phyloP scores from a whole-genome alignment of 78 protist species.

The Dictyostelium purpureum region DNA sequence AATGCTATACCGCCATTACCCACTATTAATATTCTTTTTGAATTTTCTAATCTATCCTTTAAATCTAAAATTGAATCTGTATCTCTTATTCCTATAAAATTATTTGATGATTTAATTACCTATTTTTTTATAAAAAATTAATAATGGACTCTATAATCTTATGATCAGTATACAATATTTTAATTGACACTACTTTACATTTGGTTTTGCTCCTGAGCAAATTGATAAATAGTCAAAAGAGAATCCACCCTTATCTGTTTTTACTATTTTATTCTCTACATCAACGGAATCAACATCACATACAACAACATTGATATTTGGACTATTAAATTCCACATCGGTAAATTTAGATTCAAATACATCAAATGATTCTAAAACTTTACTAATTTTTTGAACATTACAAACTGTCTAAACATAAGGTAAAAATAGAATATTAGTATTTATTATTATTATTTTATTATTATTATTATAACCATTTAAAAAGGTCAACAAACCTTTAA shows the following conservation, averaged over 20 bases:
- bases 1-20: conserved; percentile 88
- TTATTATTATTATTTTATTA: not conserved
- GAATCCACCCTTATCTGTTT: not conserved
- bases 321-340: not conserved
- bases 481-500: conserved; percentile 25
- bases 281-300: conserved; percentile 5
- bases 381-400: conserved; percentile 46
- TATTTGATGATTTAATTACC: not conserved
- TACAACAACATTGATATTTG: not conserved
- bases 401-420: conserved; percentile 11
- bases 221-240: conserved; percentile 30
- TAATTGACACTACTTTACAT: not conserved
- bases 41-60: conserved; percentile 8
- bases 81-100: conserved; percentile 73
- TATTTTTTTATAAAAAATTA: not conserved
- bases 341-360: conserved; percentile 31
- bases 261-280: not conserved
- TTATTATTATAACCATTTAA: not conserved
- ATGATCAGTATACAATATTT: not conserved
- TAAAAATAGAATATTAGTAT: not conserved
- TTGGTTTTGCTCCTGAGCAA: conserved; percentile 72
- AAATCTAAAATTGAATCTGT: conserved; percentile 65
- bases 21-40: conserved; percentile 36
- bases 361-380: conserved; percentile 67
- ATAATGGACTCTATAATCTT: no score